Evolutionary conservation across 306 rosid genomes (phyloP), one percentile per base, ranked within the genome.

Genomic region (Vachellia pachyceras): DNA sequence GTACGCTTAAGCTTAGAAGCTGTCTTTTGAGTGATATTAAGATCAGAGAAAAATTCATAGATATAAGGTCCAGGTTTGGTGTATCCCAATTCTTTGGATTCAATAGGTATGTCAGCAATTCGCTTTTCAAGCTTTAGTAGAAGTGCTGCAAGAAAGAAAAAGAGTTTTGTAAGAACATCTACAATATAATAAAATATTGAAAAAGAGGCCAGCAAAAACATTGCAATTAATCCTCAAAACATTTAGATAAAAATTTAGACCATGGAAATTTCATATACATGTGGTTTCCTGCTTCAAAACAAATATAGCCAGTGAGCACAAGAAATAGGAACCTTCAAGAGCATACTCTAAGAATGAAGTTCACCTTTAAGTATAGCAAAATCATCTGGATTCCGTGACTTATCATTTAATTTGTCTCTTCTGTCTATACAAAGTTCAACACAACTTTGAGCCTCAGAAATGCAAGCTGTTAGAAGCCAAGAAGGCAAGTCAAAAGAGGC

Each of bases 401-500:
- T 92, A 76, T 91, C 99, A 76, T 82, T 88, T 77, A 92, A 88
- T 80, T 86, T 87, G 57, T 93, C 90, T 87, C 92, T 90, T 88
- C 95, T 95, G 85, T 87, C 67, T 79, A 81, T 83, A 71, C 86
- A 82, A 85, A 91, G 90, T 76, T 87, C 90, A 82, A 90, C 90
- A 86, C 95, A 93, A 77, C 64, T 85, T 85, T 95, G 86, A 33
- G 94, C 97, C 89, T 95, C 97, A 76, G 94, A 83, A 85, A 90
- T 86, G 82, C 99, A 91, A 79, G 94, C 86, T 44, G 95, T 89
- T 63, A 95, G 95, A 89, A 93, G 94, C 94, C 93, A 87, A 84
- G 97, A 88, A 77, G 97, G 87, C 90, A 95, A 88, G 78, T 95
- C 99, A 81, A 95, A 95, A 76, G 99, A 95, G 77, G 99, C 97